Percentiles rank a stretch among this genome's conserved stretches.
Evolutionary conservation across 1,284 basidiomycete genomes (phyloP).

Genomic region (Moniliophthora roreri): DNA sequence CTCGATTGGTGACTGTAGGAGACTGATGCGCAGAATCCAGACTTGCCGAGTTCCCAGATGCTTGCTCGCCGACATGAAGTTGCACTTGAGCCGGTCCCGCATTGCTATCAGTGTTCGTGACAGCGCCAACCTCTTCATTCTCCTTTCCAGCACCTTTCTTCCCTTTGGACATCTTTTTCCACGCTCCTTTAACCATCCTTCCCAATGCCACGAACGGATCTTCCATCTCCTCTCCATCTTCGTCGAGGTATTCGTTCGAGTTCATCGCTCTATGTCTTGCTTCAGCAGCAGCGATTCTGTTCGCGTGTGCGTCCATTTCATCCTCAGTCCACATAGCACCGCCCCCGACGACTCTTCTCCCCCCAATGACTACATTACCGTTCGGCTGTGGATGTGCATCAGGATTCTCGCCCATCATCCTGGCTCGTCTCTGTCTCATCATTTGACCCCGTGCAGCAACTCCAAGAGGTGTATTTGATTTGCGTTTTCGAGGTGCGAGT

Average conservation of each 20-base stretch:
- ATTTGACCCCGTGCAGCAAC: constrained; percentile 59
- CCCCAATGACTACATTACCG: constrained; percentile 13
- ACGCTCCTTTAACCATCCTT: constrained; percentile 44
- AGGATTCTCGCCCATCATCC: constrained; percentile 15
- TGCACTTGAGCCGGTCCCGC: too few relatives aligned
- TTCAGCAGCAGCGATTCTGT: constrained; percentile 22
- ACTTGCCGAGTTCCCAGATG: too few relatives aligned
- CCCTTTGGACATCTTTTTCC: constrained; percentile 29
- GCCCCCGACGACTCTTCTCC: constrained; percentile 15
- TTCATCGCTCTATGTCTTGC: constrained; percentile 23
- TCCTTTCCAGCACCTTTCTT: constrained; percentile 15
- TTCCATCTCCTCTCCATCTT: constrained; percentile 25
- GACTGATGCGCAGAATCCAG: too few relatives aligned
- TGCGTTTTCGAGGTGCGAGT: constrained; percentile 52
- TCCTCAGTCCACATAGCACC: constrained; percentile 35
- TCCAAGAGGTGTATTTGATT: constrained; percentile 57
- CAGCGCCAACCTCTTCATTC: background rate
- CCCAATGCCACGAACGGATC: constrained; percentile 48
- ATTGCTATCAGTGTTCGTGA: background rate
- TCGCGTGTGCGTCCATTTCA: constrained; percentile 31
- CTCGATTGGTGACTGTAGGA: too few relatives aligned
- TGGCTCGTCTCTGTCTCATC: constrained; percentile 33
- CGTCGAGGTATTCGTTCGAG: constrained; percentile 7
- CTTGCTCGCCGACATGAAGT: too few relatives aligned
- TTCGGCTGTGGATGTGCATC: constrained; percentile 18